Percentiles rank a stretch among this genome's conserved stretches.
Conservation (phyloP, 148 eudicot species). For the Nepenthes mirabilis region DNA sequence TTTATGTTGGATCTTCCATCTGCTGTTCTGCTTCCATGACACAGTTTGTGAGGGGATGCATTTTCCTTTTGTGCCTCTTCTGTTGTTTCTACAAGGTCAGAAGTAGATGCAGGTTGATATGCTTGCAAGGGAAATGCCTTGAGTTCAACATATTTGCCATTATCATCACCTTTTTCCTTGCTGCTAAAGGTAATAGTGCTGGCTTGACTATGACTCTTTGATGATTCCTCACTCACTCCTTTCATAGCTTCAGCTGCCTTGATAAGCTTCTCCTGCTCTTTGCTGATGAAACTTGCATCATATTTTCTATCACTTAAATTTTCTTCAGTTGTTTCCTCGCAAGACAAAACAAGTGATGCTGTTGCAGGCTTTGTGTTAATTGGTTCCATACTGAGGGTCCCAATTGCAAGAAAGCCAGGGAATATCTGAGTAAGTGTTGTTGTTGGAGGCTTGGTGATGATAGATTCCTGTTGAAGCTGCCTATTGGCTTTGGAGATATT, state of each 20-base stretch:
- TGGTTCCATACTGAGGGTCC: conserved; percentile 56
- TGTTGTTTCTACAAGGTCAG: conserved; percentile 17
- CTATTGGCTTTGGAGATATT: conserved; percentile 14
- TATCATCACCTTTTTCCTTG: conserved; percentile 22
- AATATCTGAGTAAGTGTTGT: conserved; percentile 15
- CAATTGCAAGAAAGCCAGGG: conserved; percentile 62
- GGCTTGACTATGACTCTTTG: conserved; percentile 32
- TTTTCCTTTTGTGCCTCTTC: conserved; percentile 19
- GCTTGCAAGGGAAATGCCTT: conserved; percentile 46
- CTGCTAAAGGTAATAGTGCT: conserved; percentile 30
- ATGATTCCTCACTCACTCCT: conserved; percentile 21
- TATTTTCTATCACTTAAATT: conserved; percentile 26
- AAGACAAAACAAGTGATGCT: conserved; percentile 34
- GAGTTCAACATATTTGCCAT: conserved; percentile 10
- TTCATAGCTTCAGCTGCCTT: conserved; percentile 24
- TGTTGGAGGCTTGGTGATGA: conserved; percentile 2
- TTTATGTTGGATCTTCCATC: conserved; percentile 1
- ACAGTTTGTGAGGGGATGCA: conserved; percentile 25
- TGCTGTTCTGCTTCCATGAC: conserved; percentile 11
- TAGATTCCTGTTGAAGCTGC: conserved; percentile 15
- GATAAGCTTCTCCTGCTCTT: conserved; percentile 51
- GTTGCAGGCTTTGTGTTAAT: conserved; percentile 39
- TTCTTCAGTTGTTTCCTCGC: conserved; percentile 20
- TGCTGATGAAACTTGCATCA: conserved; percentile 45
- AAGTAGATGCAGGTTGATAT: conserved; percentile 40